Evolutionary conservation across 192 early-diverging fungal genomes (phyloP).

Genomic region (Glomus cerebriforme): DNA sequence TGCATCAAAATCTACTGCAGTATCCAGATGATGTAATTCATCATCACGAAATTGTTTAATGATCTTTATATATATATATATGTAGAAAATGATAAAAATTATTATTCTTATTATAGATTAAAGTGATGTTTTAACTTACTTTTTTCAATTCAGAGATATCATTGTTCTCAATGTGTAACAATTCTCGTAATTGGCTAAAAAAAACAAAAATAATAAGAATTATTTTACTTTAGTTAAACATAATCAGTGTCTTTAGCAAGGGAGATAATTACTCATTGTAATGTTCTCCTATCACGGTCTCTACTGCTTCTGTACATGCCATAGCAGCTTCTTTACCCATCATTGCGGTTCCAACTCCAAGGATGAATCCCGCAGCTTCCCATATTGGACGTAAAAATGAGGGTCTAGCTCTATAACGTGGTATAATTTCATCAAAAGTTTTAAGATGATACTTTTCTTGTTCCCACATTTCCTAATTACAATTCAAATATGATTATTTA

Average conservation of each 20-base stretch:
- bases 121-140: conserved; percentile 49
- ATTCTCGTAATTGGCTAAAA: conserved; percentile 74
- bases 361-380: conserved; percentile 80
- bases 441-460: conserved; percentile 87
- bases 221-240: neutral
- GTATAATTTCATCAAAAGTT: conserved; percentile 77
- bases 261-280: conserved; percentile 74
- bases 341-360: conserved; percentile 85
- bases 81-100: neutral
- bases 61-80: conserved; percentile 42
- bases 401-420: conserved; percentile 80
- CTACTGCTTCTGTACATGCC: conserved; percentile 99
- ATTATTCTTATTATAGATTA: conserved; percentile 2
- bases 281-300: conserved; percentile 93
- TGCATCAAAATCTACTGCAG: conserved; percentile 85
- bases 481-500: neutral
- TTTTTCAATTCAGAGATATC: conserved; percentile 62
- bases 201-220: neutral
- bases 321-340: conserved; percentile 95
- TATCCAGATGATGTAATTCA: conserved; percentile 92
- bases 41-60: conserved; percentile 91
- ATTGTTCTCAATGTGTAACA: conserved; percentile 67
- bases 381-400: conserved; percentile 84
- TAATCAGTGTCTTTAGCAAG: neutral
- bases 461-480: conserved; percentile 85